phyloP scores from a whole-genome alignment of 2,329 filamentous ascomycete species.

The Bipolaris gigantea region DNA sequence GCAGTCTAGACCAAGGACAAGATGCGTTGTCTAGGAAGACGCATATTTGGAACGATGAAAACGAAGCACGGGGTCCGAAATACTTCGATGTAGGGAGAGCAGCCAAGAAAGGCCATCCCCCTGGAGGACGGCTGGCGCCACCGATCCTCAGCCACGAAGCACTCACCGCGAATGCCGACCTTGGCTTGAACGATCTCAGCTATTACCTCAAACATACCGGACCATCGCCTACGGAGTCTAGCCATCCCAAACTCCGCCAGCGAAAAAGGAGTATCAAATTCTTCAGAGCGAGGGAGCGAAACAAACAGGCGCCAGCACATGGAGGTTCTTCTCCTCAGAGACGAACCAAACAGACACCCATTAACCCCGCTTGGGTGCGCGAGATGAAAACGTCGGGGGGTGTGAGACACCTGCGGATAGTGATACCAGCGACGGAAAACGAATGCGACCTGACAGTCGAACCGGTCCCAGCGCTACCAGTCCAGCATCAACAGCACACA shows the following conservation, averaged over 20 bases:
- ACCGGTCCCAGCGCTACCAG: constrained; percentile 7
- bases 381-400: constrained; percentile 36
- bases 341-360: constrained; percentile 14
- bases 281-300: constrained; percentile 30
- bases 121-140: constrained; percentile 33
- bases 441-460: constrained; percentile 11
- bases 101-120: constrained; percentile 22
- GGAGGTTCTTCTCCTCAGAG: background rate
- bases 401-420: constrained; percentile 35
- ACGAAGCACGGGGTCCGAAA: constrained; percentile 12
- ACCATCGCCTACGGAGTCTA: constrained; percentile 18
- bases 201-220: constrained; percentile 39
- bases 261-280: constrained; percentile 27
- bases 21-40: constrained; percentile 14
- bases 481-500: constrained; percentile 12
- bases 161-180: constrained; percentile 30
- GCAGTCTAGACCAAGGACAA: constrained; percentile 18
- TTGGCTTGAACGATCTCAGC: constrained; percentile 36
- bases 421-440: constrained; percentile 24
- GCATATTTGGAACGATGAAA: no score
- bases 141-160: constrained; percentile 38
- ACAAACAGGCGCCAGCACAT: constrained; percentile 27
- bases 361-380: constrained; percentile 29
- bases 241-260: constrained; percentile 6
- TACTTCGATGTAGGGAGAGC: constrained; percentile 15